Base-by-base conservation (phyloP, 2,329 filamentous ascomycete genomes). In the Pseudogymnoascus sp. region DNA sequence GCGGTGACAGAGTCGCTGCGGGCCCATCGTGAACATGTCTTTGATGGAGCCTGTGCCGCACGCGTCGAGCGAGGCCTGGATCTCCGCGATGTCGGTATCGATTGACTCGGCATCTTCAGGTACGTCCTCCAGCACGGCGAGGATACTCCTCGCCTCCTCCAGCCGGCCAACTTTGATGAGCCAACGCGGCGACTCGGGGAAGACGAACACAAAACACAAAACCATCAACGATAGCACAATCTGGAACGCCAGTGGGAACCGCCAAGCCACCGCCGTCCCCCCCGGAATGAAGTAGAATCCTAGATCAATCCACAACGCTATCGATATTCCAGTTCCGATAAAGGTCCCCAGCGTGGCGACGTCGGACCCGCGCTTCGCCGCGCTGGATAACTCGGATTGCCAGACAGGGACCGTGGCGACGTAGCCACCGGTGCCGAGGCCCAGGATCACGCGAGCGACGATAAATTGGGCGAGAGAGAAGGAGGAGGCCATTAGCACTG, bases 41-140 rank as follows among this genome's bases (percentile, higher is more conserved):
- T 71, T 73, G 68, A 75, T 62, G 38, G 41, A 30, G 3, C 58
- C 62, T 12, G 60, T 75, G 70, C 91, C 88, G 25, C 84, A 75
- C 16, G 88, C 85, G 1, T 85, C 81, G 68, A 82, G 81, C 63
- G 78, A 78, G 33, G 73, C 72, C 1, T 69, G 55, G 58, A 76
- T 75, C 69, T 88, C 82, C 22, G 81, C 36, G 36, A 66, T 63
- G 41, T 63, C 61, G 23, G 36, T 65, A 9, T 41, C 38, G 1
- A 64, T 62, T 2, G 58, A 38, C 9, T 59, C 52, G 6, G 64
- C 62, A 28, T 65, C 68, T n/a, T 73, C 77, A 39, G 75, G 75
- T 52, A 80, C 72, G 2, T 70, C 70, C 1, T 77, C 71, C 6
- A 81, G 69, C 33, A 70, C 74, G 5, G 67, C 60, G 9, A 55